These are phyloP conservation scores for Mycena citricolor DNA, from an alignment of 1,284 basidiomycete species.

Conservation along the genomic window DNA sequence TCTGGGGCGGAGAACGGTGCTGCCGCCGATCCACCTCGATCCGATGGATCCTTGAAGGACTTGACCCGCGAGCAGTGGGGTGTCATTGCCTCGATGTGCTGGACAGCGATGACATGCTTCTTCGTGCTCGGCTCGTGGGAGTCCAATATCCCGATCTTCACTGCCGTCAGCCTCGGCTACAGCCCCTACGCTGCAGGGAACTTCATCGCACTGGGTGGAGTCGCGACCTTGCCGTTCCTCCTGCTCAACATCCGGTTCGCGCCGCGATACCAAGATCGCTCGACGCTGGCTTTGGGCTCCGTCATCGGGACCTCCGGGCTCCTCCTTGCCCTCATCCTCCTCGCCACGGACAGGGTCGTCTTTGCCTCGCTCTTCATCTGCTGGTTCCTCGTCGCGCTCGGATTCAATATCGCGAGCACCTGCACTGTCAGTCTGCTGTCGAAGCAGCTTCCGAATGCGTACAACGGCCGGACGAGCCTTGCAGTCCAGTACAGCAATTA, in stretches of 20 bases:
- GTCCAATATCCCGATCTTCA: slow-evolving; percentile 66
- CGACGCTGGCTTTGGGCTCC: slow-evolving; percentile 54
- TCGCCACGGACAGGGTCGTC: slow-evolving; percentile 39
- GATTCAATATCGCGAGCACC: slow-evolving; percentile 53
- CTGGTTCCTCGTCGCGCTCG: slow-evolving; percentile 59
- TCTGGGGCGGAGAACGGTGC: too few relatives aligned
- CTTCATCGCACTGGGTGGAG: slow-evolving; percentile 66
- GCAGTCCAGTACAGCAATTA: slow-evolving; percentile 53
- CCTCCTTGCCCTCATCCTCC: slow-evolving; percentile 47
- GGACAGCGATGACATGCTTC: slow-evolving; percentile 71
- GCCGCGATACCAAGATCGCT: slow-evolving; percentile 57
- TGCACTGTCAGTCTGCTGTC: slow-evolving; percentile 50
- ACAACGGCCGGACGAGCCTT: slow-evolving; percentile 44
- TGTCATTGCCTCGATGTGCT: slow-evolving; percentile 63
- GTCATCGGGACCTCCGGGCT: slow-evolving; percentile 52
- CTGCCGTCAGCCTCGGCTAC: slow-evolving; percentile 50
- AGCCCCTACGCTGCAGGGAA: slow-evolving; percentile 66
- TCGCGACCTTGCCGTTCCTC: slow-evolving; percentile 64
- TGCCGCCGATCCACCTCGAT: too few relatives aligned
- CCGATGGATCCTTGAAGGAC: slow-evolving; percentile 17
- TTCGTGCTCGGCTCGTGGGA: slow-evolving; percentile 73
- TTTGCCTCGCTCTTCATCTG: slow-evolving; percentile 54
- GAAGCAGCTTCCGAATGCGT: slow-evolving; percentile 48
- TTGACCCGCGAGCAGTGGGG: slow-evolving; percentile 38
- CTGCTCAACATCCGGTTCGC: slow-evolving; percentile 58